phyloP scores from a whole-genome alignment of 176 grass and related monocot genomes.

The Hordeum vulgare region MorexV3_pseudomolecules_assembly NC_058523.1:223119555-223120054 shows the following conservation, averaged over 20 bases:
- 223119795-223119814: slow-evolving; percentile 33
- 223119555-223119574: slow-evolving; percentile 17
- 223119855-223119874: slow-evolving; percentile 93
- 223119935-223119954: slow-evolving; percentile 67
- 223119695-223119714: slow-evolving; percentile 74
- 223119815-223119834: slow-evolving; percentile 78
- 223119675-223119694: slow-evolving; percentile 95
- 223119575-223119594: slow-evolving; percentile 91
- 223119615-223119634: slow-evolving; percentile 95
- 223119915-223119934: slow-evolving; percentile 73
- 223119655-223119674: slow-evolving; percentile 85
- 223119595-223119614: slow-evolving; percentile 67
- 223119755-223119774: neutral
- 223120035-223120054: neutral
- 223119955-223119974: slow-evolving; percentile 40
- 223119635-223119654: slow-evolving; percentile 64
- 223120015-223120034: neutral
- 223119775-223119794: neutral
- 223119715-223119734: slow-evolving; percentile 72
- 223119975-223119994: neutral
- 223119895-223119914: slow-evolving; percentile 82
- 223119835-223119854: slow-evolving; percentile 92
- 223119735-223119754: neutral
- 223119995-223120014: neutral
- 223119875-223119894: slow-evolving; percentile 82